These are phyloP conservation scores for Phialocephala sp. DNA, from an alignment of 2,329 filamentous ascomycete species.

Conservation along the genomic window DNA sequence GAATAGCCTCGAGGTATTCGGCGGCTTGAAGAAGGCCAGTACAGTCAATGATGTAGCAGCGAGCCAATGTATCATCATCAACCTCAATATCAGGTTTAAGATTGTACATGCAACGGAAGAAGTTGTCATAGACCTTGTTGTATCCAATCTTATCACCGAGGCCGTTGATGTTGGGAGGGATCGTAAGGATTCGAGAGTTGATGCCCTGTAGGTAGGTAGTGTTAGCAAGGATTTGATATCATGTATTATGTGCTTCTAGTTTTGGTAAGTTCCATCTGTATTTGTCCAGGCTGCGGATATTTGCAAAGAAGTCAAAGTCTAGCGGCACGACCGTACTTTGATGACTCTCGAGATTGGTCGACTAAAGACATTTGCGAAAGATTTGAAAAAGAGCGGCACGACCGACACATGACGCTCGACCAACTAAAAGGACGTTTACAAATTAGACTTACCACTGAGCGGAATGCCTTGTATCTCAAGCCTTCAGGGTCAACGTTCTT, in stretches of 20 bases:
- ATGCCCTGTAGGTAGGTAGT: neutral
- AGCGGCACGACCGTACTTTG: too few species aligned
- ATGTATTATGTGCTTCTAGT: too few species aligned
- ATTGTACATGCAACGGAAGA: slow-evolving; percentile 38
- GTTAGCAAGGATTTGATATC: neutral
- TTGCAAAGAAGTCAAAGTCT: too few species aligned
- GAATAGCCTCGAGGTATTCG: slow-evolving; percentile 27
- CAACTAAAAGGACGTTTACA: neutral
- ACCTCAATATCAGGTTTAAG: slow-evolving; percentile 26
- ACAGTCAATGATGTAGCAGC: slow-evolving; percentile 30
- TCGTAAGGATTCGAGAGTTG: neutral
- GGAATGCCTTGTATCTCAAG: slow-evolving; percentile 33
- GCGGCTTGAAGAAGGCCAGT: slow-evolving; percentile 35
- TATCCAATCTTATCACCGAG: slow-evolving; percentile 22
- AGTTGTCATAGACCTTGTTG: slow-evolving; percentile 38
- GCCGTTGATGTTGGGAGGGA: slow-evolving; percentile 23
- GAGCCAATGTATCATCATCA: slow-evolving; percentile 13
- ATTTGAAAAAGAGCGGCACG: neutral
- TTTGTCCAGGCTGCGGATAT: too few species aligned
- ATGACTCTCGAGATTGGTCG: too few species aligned
- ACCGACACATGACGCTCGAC: neutral
- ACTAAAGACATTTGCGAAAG: too few species aligned
- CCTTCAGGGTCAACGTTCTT: slow-evolving; percentile 25
- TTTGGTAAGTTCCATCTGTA: too few species aligned
- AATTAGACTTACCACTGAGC: slow-evolving; percentile 32